Percentiles rank a stretch among this genome's conserved stretches.
Conservation (phyloP, 345 rosid genomes). For the Linum lewisii region DNA sequence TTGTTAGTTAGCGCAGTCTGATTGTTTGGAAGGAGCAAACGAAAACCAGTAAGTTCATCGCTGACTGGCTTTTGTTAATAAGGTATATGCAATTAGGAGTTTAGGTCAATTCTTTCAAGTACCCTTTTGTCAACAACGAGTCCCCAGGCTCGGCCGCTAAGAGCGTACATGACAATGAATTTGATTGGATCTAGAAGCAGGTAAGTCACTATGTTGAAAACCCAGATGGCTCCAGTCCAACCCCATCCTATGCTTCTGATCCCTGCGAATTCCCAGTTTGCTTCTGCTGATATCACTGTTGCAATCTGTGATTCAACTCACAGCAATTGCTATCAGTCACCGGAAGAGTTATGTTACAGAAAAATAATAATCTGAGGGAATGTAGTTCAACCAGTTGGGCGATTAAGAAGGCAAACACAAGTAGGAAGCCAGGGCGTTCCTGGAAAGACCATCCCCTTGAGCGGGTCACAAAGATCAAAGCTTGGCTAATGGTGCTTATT, state of each 20-base stretch:
- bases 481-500: constrained; percentile 46
- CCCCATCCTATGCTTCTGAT: constrained; percentile 28
- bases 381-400: constrained; percentile 48
- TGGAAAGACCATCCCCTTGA: constrained; percentile 50
- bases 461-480: constrained; percentile 43
- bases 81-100: too few relatives aligned
- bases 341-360: too few relatives aligned
- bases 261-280: constrained; percentile 26
- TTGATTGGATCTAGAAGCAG: constrained; percentile 28
- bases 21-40: too few relatives aligned
- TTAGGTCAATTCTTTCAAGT: too few relatives aligned
- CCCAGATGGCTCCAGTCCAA: constrained; percentile 32
- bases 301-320: constrained; percentile 16
- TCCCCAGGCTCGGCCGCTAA: constrained; percentile 29
- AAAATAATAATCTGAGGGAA: neutral
- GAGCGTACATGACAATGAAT: constrained; percentile 24
- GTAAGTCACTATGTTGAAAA: constrained; percentile 21
- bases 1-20: constrained; percentile 38
- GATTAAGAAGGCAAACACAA: constrained; percentile 24
- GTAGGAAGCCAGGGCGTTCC: constrained; percentile 49
- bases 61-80: too few relatives aligned
- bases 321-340: too few relatives aligned
- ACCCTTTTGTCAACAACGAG: constrained; percentile 26
- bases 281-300: constrained; percentile 18
- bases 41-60: too few relatives aligned